Conservation (phyloP, 305 asterid genomes). For the Fraxinus sp. region DNA sequence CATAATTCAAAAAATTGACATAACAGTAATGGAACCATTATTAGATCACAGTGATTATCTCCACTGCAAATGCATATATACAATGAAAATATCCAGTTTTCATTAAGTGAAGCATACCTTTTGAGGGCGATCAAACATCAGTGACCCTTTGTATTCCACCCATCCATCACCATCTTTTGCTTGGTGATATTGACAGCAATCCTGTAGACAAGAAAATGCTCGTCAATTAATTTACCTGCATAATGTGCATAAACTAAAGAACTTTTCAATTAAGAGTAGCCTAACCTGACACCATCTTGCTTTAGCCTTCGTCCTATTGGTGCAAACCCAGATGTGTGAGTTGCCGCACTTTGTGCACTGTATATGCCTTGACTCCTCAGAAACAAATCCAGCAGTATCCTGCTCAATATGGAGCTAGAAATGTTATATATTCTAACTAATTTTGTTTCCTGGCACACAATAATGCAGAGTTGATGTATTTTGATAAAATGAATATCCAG, state of each 20-base stretch:
- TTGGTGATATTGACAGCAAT: conserved; percentile 97
- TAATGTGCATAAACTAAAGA: conserved; percentile 12
- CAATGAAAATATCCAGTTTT: conserved; percentile 1
- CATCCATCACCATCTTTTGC: conserved; percentile 99
- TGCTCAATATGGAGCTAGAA: conserved; percentile 33
- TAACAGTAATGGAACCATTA: not conserved
- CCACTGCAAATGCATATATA: not conserved
- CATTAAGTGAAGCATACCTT: conserved; percentile 41
- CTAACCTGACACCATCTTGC: conserved; percentile 99
- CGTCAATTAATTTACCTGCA: conserved; percentile 16
- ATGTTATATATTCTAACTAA: conserved; percentile 1
- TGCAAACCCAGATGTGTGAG: conserved; percentile 96
- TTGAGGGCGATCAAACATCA: conserved; percentile 72
- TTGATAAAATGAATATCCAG: not conserved
- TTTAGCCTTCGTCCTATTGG: conserved; percentile 82
- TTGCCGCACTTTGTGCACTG: conserved; percentile 98
- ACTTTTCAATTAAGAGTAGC: conserved; percentile 13
- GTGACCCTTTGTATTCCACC: conserved; percentile 91
- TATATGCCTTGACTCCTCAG: conserved; percentile 94
- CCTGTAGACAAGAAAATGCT: conserved; percentile 45
- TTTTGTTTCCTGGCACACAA: conserved; percentile 6
- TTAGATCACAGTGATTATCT: not conserved
- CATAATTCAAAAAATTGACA: not conserved
- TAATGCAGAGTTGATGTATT: conserved; percentile 6
- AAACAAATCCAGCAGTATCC: conserved; percentile 71